Conservation (phyloP, 1,284 basidiomycete genomes). For the Tausonia pullulans region DNA sequence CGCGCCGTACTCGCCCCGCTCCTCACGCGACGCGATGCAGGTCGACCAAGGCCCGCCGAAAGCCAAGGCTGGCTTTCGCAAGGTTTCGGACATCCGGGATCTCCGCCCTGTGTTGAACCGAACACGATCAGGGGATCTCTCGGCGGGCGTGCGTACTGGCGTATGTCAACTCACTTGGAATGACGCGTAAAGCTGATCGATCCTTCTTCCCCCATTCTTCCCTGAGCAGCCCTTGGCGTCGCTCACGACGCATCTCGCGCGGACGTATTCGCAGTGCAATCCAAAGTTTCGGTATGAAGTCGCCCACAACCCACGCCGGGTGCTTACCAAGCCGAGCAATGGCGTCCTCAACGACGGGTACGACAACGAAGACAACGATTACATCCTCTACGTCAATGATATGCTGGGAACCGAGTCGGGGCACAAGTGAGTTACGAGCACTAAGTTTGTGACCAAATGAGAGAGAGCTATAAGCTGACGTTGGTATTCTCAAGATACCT, state of each 20-base stretch:
- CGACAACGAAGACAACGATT: conserved; percentile 95
- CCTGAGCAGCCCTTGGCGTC: conserved; percentile 51
- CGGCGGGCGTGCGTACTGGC: not conserved
- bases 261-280: conserved; percentile 87
- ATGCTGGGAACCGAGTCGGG: conserved; percentile 81
- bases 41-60: not conserved
- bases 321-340: conserved; percentile 91
- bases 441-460: not conserved
- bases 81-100: conserved; percentile 22
- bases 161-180: not conserved
- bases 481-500: conserved; percentile 54
- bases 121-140: conserved; percentile 18
- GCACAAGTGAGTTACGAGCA: conserved; percentile 56
- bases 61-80: conserved; percentile 26
- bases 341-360: conserved; percentile 85
- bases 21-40: conserved; percentile 1
- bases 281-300: conserved; percentile 86
- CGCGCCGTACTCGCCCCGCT: not conserved
- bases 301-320: conserved; percentile 79
- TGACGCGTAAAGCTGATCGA: not conserved
- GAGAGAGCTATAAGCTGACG: not conserved
- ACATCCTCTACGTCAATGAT: conserved; percentile 94
- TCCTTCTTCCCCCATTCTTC: not conserved
- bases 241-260: conserved; percentile 70
- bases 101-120: conserved; percentile 16